Conservation (phyloP, 2,329 filamentous ascomycete species). For the Neonectria sp. region DNA sequence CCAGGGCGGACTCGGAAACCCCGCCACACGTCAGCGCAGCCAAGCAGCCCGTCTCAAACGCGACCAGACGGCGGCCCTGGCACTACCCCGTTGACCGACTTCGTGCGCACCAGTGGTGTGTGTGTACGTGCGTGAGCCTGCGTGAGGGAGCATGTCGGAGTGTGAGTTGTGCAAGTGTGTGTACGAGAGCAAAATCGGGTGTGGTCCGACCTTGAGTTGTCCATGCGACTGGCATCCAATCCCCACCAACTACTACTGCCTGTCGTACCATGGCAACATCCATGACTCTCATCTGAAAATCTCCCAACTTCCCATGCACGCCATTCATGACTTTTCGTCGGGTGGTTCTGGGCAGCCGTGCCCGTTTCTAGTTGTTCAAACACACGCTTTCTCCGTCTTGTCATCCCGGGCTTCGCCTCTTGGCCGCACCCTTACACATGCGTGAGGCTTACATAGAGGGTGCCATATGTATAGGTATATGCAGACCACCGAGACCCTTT, state of each 20-base stretch:
- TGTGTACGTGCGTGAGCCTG: conserved; percentile 28
- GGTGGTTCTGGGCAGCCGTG: conserved; percentile 1
- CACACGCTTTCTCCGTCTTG: neutral
- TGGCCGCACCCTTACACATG: neutral
- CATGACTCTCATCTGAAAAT: conserved; percentile 14
- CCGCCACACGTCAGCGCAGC: conserved; percentile 28
- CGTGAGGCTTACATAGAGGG: neutral
- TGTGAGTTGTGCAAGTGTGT: conserved; percentile 17
- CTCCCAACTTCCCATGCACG: conserved; percentile 13
- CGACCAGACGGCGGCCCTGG: conserved; percentile 17
- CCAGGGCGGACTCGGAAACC: conserved; percentile 7
- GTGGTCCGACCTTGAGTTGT: conserved; percentile 34
- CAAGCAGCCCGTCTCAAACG: conserved; percentile 6
- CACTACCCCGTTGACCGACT: conserved; percentile 23
- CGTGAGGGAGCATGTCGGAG: conserved; percentile 8
- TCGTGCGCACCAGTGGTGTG: conserved; percentile 21
- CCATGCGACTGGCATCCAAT: conserved; percentile 25
- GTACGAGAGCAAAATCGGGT: conserved; percentile 25
- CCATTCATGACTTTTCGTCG: conserved; percentile 12
- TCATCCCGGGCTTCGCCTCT: conserved; percentile 6
- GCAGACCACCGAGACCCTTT: conserved; percentile 14
- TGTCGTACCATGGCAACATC: conserved; percentile 36
- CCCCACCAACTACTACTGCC: conserved; percentile 14
- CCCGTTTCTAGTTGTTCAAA: neutral
- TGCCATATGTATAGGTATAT: conserved; percentile 13